Evolutionary conservation across 2,329 filamentous ascomycete genomes (phyloP).

Genomic region (Furcasterigmium sp.): DNA sequence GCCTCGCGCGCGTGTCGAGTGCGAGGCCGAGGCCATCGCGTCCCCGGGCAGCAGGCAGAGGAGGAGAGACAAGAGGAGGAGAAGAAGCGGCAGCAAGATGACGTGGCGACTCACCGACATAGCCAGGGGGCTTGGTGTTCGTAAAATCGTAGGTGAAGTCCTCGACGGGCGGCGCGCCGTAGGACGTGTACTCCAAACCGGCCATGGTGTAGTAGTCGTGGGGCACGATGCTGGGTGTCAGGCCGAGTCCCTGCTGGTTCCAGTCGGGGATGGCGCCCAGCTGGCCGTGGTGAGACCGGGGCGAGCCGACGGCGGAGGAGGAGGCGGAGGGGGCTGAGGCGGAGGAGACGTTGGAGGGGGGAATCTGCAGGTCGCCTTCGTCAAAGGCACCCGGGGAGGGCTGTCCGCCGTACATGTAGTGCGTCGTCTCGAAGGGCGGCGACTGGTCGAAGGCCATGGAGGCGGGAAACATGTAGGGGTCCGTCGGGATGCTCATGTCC

Average conservation of each 20-base stretch:
- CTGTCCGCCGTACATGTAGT: conserved; percentile 39
- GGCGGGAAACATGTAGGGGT: conserved; percentile 32
- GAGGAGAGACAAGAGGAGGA: conserved; percentile 12
- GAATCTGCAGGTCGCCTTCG: conserved; percentile 43
- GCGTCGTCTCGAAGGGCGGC: conserved; percentile 38
- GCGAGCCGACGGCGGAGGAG: conserved; percentile 64
- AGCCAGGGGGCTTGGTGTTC: conserved; percentile 40
- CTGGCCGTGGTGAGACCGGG: conserved; percentile 56
- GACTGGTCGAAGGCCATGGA: conserved; percentile 39
- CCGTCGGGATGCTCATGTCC: conserved; percentile 42
- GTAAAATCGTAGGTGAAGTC: conserved; percentile 45
- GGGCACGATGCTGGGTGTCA: conserved; percentile 60
- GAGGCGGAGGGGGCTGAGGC: conserved; percentile 58
- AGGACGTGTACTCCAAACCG: conserved; percentile 48
- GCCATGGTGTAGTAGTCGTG: conserved; percentile 47
- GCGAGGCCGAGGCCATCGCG: conserved; percentile 10
- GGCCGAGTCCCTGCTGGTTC: conserved; percentile 44
- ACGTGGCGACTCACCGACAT: conserved; percentile 52
- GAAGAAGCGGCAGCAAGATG: conserved; percentile 24
- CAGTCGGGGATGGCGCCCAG: conserved; percentile 55
- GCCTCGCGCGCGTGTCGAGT: conserved; percentile 17
- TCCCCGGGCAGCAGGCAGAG: conserved; percentile 17
- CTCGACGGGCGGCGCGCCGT: conserved; percentile 44
- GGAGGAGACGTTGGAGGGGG: conserved; percentile 55
- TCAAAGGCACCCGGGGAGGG: conserved; percentile 47